Evolutionary conservation across 2,329 filamentous ascomycete genomes (phyloP), one percentile per base, ranked within the genome.

Genomic region (Colletotrichum sp.): DNA sequence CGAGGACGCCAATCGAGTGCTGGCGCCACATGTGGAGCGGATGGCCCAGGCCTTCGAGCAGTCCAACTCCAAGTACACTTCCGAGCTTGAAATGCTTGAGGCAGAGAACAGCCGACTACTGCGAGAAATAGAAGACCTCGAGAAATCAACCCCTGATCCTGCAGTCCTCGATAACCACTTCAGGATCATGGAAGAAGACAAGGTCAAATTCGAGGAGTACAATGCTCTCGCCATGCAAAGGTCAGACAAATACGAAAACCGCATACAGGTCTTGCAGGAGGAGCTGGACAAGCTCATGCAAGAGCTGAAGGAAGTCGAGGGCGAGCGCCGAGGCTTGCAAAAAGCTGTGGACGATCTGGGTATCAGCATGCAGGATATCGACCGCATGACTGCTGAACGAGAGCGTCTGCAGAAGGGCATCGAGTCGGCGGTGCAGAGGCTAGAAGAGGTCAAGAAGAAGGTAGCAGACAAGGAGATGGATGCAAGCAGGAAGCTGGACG

Each of bases 351-450:
- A 99, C 84, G 93, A 94, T 80, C 95, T 98, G 82, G 97, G 97
- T 4, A 96, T 99, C 83, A 98, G 96, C 81, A 98, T 98, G 86
- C 95, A 97, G 86, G 97, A 99, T 90, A 99, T 99, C 82, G 97
- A 99, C 89, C 95, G 97, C 84, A 98, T 99, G 96, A 98, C 96
- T 80, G 93, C 95, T 44, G 97, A 99, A 84, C 93, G 96, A 69
- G 97, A 99, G 81, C 93, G 97, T 63, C 90, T 99, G n/a, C 95
- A 98, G 79, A 96, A 94, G 80, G 95, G 93, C 57, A 93, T 98
- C 60, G 95, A 98, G 80, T 91, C 93, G 3, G 94, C 95, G 0
- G 90, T 92, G 8, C 89, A 91, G 71, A 91, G 95, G 68, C 89
- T 98, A 0, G 96, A 98, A 73, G 97, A 99, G 77, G 91, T 94